These are phyloP conservation scores for Heliamphora pulchella DNA, from an alignment of 179 eudicot species.

Conservation along the genomic window DNA sequence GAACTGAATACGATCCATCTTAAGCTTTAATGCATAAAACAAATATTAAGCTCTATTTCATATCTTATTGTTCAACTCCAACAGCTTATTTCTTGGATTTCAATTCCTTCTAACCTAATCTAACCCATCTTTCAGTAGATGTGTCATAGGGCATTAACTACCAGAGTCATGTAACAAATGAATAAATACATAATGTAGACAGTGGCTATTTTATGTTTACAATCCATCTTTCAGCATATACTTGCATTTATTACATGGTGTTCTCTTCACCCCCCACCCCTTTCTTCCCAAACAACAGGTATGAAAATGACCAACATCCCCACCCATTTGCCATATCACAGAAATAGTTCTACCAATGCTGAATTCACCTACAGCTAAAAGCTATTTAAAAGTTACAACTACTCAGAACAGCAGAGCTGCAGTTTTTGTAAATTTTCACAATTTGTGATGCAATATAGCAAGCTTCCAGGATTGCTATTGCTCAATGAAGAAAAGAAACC, in stretches of 20 bases:
- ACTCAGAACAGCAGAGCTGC: neutral
- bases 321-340: neutral
- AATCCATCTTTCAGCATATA: neutral
- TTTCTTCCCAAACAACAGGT: neutral
- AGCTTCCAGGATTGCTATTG: neutral
- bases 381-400: neutral
- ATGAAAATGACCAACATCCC: neutral
- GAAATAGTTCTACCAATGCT: neutral
- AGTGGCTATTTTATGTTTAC: neutral
- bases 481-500: neutral
- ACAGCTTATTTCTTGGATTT: conserved; percentile 2
- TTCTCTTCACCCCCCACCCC: neutral
- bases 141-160: neutral
- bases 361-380: neutral
- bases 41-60: neutral
- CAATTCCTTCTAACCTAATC: neutral
- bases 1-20: neutral
- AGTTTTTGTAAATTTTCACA: neutral
- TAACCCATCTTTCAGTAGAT: neutral
- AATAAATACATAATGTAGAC: neutral
- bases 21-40: neutral
- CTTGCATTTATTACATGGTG: neutral
- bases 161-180: neutral
- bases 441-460: neutral
- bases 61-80: conserved; percentile 1